phyloP scores from a whole-genome alignment of 371 early-diverging fungal genomes.

The Rhizopus sp. region DNA sequence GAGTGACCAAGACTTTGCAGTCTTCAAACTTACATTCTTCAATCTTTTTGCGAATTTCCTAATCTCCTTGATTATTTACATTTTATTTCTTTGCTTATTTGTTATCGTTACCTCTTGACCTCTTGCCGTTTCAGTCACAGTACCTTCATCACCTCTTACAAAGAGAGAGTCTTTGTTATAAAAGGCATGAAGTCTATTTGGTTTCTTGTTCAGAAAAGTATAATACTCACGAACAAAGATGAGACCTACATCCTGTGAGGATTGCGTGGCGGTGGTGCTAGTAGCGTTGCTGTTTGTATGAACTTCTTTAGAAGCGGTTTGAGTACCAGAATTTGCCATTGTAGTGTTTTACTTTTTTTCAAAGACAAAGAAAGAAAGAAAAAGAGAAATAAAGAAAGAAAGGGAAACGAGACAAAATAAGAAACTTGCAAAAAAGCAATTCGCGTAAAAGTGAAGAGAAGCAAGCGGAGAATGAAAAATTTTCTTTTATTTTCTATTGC shows the following conservation, averaged over 20 bases:
- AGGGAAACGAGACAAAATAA: too few relatives aligned
- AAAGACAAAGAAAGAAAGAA: not conserved
- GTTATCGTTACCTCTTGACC: slow-evolving; percentile 37
- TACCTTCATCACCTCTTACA: slow-evolving; percentile 87
- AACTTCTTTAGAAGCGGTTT: slow-evolving; percentile 2
- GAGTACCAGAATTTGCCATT: slow-evolving; percentile 6
- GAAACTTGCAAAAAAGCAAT: too few relatives aligned
- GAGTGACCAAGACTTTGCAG: slow-evolving; percentile 85
- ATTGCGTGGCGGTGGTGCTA: slow-evolving; percentile 2
- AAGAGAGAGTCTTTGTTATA: slow-evolving; percentile 82
- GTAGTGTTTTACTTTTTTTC: not conserved
- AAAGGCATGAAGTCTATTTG: slow-evolving; percentile 82
- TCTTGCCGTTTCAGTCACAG: slow-evolving; percentile 31
- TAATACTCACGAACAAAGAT: slow-evolving; percentile 97
- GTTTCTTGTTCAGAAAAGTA: slow-evolving; percentile 88
- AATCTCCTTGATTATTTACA: slow-evolving; percentile 4
- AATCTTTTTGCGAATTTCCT: slow-evolving; percentile 83
- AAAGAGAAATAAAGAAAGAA: not conserved
- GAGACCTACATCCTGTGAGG: slow-evolving; percentile 81
- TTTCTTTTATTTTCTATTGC: not conserved
- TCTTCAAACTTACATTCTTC: slow-evolving; percentile 74
- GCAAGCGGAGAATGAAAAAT: not conserved
- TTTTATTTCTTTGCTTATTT: not conserved
- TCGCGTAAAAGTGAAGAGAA: not conserved
- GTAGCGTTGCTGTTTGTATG: too few relatives aligned